A percentile compares a stretch with the other conserved stretches of the same genome.
phyloP scores from a whole-genome alignment of 1,284 basidiomycete species.

The Athelia sp. region DNA sequence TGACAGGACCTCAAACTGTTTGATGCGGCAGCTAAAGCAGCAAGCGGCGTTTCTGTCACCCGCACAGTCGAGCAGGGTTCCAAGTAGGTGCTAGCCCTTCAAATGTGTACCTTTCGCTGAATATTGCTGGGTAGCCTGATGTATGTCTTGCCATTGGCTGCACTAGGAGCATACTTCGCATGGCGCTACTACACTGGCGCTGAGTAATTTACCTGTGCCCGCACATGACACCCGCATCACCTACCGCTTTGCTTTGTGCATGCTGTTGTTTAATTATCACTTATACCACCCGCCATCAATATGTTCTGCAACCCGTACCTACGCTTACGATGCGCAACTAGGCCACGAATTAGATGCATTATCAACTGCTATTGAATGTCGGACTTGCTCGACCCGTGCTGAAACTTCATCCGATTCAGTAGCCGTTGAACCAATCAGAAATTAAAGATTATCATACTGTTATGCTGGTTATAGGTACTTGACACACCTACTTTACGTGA shows the following conservation, averaged over 20 bases:
- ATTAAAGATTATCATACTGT: too few species aligned
- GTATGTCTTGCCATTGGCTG: constrained; percentile 75
- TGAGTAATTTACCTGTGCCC: constrained; percentile 23
- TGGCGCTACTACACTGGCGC: constrained; percentile 68
- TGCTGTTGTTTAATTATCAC: background rate
- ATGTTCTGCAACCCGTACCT: background rate
- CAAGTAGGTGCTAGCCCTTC: constrained; percentile 43
- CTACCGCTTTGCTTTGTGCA: background rate
- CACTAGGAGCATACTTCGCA: constrained; percentile 77
- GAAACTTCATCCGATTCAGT: too few species aligned
- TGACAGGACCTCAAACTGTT: constrained; percentile 45
- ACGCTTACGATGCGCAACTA: background rate
- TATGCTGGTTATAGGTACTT: too few species aligned
- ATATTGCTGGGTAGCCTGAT: constrained; percentile 42
- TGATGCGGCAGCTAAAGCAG: constrained; percentile 31
- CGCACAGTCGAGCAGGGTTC: constrained; percentile 61
- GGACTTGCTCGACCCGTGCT: too few species aligned
- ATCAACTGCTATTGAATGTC: background rate
- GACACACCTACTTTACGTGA: background rate
- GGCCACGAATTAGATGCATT: background rate
- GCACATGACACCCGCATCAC: background rate
- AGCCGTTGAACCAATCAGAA: too few species aligned
- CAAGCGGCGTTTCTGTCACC: constrained; percentile 14
- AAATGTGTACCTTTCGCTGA: constrained; percentile 8
- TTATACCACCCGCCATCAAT: background rate